Conservation (phyloP, 371 early-diverging fungal genomes). For the Mortierella sp. region DNA sequence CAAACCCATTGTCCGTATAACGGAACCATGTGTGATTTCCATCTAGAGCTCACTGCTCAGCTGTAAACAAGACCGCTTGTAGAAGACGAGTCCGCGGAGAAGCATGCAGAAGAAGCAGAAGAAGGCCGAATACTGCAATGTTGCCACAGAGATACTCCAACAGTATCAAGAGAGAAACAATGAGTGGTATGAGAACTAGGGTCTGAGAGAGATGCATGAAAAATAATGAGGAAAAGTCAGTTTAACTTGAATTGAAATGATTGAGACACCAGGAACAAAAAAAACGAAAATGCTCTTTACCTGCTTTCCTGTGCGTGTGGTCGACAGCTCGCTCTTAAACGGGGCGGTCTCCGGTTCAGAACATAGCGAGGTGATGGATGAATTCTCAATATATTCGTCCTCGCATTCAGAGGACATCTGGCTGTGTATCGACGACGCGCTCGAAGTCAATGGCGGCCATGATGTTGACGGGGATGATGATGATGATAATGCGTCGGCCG, state of each 20-base stretch:
- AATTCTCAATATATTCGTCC: too few species aligned
- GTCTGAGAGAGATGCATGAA: not conserved
- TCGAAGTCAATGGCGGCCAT: not conserved
- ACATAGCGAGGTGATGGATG: too few species aligned
- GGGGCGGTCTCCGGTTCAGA: too few species aligned
- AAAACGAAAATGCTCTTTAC: conserved; percentile 1
- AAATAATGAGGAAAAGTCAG: not conserved
- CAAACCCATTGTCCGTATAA: too few species aligned
- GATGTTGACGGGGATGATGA: not conserved
- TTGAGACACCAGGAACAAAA: not conserved
- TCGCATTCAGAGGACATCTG: too few species aligned
- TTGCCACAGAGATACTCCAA: not conserved
- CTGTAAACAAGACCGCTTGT: conserved; percentile 1
- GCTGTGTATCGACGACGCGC: too few species aligned
- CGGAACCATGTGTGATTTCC: too few species aligned
- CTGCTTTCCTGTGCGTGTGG: too few species aligned
- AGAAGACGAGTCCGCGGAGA: conserved; percentile 17
- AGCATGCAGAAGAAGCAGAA: conserved; percentile 20
- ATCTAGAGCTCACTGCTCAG: not conserved
- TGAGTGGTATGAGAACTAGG: not conserved
- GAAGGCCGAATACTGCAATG: conserved; percentile 4
- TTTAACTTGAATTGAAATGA: not conserved
- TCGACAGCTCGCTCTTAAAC: too few species aligned
- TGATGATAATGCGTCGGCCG: not conserved
- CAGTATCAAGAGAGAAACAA: conserved; percentile 1